Evolutionary conservation across 108 stramenopile genomes (phyloP).

Genomic region (Phaeodactylum tricornutum): DNA sequence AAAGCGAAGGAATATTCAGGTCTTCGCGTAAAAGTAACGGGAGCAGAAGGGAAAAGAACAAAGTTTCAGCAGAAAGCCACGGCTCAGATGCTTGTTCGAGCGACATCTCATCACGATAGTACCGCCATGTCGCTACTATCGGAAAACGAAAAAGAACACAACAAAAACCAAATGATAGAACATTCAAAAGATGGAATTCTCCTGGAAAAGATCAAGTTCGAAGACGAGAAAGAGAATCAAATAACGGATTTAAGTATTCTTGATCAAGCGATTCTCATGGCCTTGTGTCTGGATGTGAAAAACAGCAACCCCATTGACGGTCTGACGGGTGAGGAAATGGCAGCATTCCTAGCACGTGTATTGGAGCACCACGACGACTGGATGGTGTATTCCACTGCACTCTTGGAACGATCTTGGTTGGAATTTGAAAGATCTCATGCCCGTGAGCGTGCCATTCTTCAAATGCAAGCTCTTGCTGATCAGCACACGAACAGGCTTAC

Average conservation of each 20-base stretch:
- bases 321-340: constrained; percentile 94
- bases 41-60: constrained; percentile 82
- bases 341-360: constrained; percentile 83
- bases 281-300: constrained; percentile 92
- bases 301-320: constrained; percentile 89
- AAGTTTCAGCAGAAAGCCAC: constrained; percentile 79
- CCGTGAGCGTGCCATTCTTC: constrained; percentile 82
- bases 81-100: constrained; percentile 79
- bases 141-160: neutral
- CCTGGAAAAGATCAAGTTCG: constrained; percentile 76
- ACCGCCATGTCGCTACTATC: neutral
- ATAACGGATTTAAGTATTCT: constrained; percentile 46
- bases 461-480: constrained; percentile 95
- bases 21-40: constrained; percentile 69
- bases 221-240: constrained; percentile 46
- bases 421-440: constrained; percentile 81
- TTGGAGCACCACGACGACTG: constrained; percentile 80
- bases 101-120: constrained; percentile 40
- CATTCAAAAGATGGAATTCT: constrained; percentile 71
- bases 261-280: constrained; percentile 85
- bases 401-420: constrained; percentile 90
- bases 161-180: constrained; percentile 15
- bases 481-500: constrained; percentile 87
- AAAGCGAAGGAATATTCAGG: constrained; percentile 44
- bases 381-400: constrained; percentile 92